A percentile compares a stretch with the other conserved stretches of the same genome.
phyloP scores from a whole-genome alignment of 148 eudicot genomes.

The Tetragonia tetragonoides region DNA sequence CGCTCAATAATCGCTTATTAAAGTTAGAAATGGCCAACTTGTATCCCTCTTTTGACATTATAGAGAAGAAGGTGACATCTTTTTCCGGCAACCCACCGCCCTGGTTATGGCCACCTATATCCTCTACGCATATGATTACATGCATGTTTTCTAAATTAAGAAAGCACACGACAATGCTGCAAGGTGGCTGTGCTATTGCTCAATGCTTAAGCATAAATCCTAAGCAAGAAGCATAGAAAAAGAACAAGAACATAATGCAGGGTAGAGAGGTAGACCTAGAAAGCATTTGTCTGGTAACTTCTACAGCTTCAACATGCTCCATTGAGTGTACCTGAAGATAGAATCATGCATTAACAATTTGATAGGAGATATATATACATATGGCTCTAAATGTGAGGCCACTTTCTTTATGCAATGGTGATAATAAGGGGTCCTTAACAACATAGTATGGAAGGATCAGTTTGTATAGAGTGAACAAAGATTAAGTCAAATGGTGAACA shows the following conservation, averaged over 20 bases:
- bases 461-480: conserved; percentile 10
- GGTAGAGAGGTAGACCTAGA: conserved; percentile 56
- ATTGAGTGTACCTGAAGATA: conserved; percentile 73
- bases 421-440: not conserved
- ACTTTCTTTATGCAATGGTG: not conserved
- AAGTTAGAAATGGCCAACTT: not conserved
- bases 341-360: conserved; percentile 13
- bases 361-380: not conserved
- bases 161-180: not conserved
- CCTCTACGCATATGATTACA: too few species aligned
- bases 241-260: not conserved
- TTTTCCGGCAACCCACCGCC: not conserved
- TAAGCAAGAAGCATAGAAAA: not conserved
- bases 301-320: conserved; percentile 82
- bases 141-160: too few species aligned
- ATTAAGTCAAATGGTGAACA: not conserved
- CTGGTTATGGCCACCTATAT: too few species aligned
- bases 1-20: not conserved
- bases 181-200: not conserved
- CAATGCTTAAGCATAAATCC: too few species aligned
- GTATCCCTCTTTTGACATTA: not conserved
- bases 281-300: conserved; percentile 56
- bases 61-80: not conserved
- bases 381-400: not conserved
- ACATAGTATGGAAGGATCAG: not conserved